Percentiles rank a stretch among this genome's conserved stretches.
Conservation (phyloP, 2,329 filamentous ascomycete genomes). For the Botryotinia narcissicola region DNA sequence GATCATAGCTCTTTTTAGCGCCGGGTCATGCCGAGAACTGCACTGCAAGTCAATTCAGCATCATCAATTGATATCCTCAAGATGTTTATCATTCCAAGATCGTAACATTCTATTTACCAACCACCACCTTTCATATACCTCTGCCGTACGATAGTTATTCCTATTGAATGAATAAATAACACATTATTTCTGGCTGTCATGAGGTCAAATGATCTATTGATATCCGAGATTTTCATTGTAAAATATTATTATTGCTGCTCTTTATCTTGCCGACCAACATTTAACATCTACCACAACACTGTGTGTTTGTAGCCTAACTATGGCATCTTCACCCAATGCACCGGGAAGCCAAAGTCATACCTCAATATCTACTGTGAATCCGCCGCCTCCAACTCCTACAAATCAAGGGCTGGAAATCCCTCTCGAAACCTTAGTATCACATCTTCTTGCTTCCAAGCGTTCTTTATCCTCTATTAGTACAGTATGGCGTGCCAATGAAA, state of each 20-base stretch:
- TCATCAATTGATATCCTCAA: not conserved
- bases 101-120: not conserved
- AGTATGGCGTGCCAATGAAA: slow-evolving; percentile 82
- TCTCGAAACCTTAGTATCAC: slow-evolving; percentile 76
- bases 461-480: slow-evolving; percentile 80
- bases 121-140: not conserved
- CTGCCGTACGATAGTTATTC: not conserved
- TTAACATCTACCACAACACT: not conserved
- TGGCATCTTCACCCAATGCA: slow-evolving; percentile 16
- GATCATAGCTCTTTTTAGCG: slow-evolving; percentile 3
- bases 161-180: not conserved
- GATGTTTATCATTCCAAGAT: not conserved
- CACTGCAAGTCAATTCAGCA: not conserved
- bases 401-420: slow-evolving; percentile 37
- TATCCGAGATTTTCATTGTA: not conserved
- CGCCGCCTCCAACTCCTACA: slow-evolving; percentile 28
- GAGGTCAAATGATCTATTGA: not conserved
- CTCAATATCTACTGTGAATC: slow-evolving; percentile 30
- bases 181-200: not conserved
- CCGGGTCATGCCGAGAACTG: slow-evolving; percentile 1
- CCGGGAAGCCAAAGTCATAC: slow-evolving; percentile 30
- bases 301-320: not conserved
- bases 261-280: not conserved
- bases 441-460: slow-evolving; percentile 83
- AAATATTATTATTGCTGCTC: not conserved